Base-by-base conservation (phyloP, 2,329 filamentous ascomycete species). In the Pezicula carpinea region DNA sequence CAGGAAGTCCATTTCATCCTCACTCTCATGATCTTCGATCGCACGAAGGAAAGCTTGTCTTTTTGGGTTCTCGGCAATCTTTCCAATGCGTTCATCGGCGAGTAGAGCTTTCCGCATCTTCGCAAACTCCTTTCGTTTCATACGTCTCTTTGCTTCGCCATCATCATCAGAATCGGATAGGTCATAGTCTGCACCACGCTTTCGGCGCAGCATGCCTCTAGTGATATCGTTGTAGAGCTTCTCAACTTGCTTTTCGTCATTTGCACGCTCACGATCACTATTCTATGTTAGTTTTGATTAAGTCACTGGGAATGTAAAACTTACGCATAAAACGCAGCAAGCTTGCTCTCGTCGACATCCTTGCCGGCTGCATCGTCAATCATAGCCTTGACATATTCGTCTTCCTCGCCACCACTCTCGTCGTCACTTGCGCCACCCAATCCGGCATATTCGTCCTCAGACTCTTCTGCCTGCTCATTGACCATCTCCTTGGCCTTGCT, bases 391-490 rank as follows among this genome's bases (percentile, higher is more conserved):
- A 93, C 80, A 6, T 87, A 76, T 23, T 83, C 83, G 48, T 87
- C 82, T 31, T 85, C 86, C 50, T 88, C 80, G 49, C 90, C 87
- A 36, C 79, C 85, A 38, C 82, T 84, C 54, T 92, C 89, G 56
- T 97, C 92, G 50, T 92, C 91, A 66, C 91, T 92, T 10, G 75
- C 85, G 53, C 93, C 93, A 56, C 93, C 93, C 8, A 99, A 75
- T 4, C 93, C 93, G 33, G 91, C 92, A 64, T 97, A 99, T 66
- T 99, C 93, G 64, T 99, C 93, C 63, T 99, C 95, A 0, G 93
- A 99, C 68, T 99, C 93, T 59, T 96, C 89, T 51, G 93, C 92
- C 63, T 95, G 90, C 56, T 96, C 93, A 55, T 97, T 81, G 32
- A 99, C 76, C 77, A 96, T 87, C 19, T 85, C 83, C 60, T 83